Conservation (phyloP, 2,329 filamentous ascomycete genomes). For the Diaporthe longicolla region DNA sequence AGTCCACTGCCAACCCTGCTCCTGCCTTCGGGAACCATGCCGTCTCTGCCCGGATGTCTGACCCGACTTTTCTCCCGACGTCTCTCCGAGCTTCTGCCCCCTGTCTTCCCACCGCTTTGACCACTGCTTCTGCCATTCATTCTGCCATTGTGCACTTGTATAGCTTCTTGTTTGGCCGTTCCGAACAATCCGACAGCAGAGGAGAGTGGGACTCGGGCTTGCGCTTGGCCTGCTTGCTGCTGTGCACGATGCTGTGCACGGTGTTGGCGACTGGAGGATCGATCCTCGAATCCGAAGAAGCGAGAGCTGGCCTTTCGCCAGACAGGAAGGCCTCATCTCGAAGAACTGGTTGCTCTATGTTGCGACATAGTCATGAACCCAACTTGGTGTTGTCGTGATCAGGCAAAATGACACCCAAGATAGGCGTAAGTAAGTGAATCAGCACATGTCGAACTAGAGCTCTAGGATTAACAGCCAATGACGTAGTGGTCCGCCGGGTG, state of each 20-base stretch:
- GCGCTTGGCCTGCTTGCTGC: not conserved
- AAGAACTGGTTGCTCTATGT: not conserved
- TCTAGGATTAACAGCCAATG: constrained; percentile 31
- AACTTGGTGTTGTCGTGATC: not conserved
- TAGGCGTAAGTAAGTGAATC: not conserved
- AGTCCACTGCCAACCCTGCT: constrained; percentile 47
- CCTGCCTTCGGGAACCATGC: constrained; percentile 40
- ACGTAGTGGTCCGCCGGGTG: constrained; percentile 32
- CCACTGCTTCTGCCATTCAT: constrained; percentile 38
- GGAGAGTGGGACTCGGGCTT: not conserved
- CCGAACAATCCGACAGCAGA: constrained; percentile 31
- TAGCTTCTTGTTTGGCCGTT: constrained; percentile 18
- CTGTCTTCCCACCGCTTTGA: constrained; percentile 27
- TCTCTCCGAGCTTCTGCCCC: not conserved
- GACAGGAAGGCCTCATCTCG: constrained; percentile 40
- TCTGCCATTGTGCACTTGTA: constrained; percentile 7
- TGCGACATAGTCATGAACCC: constrained; percentile 32
- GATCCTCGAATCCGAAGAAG: constrained; percentile 32
- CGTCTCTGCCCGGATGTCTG: not conserved
- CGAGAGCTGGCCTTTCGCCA: constrained; percentile 37
- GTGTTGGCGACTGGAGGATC: constrained; percentile 22
- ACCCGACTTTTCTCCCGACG: not conserved
- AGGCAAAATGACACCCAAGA: not conserved
- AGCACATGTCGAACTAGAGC: constrained; percentile 24
- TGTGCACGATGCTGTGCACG: constrained; percentile 2